A percentile compares a stretch with the other conserved stretches of the same genome.
Evolutionary conservation across 768 basidiomycete genomes (phyloP).

Genomic region (Amanita pallidorosea): DNA sequence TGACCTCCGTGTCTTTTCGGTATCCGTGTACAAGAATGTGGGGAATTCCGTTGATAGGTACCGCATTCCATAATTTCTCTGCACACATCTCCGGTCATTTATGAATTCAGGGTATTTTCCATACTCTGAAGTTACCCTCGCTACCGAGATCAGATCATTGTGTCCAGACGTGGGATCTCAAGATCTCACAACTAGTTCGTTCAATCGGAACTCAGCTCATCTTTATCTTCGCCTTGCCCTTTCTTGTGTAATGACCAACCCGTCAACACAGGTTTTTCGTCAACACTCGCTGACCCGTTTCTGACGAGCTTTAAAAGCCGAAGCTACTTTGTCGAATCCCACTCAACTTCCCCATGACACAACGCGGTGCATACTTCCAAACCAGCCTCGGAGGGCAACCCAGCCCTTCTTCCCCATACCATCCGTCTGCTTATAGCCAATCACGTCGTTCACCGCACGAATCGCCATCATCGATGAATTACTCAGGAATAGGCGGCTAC

Average conservation of each 20-base stretch:
- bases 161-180: conserved; percentile 2
- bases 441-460: conserved; percentile 2
- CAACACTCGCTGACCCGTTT: not conserved
- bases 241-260: not conserved
- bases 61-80: not conserved
- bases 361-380: conserved; percentile 2
- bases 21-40: not conserved
- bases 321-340: not conserved
- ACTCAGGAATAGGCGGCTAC: conserved; percentile 1
- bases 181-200: conserved; percentile 5
- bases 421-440: not conserved
- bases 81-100: not conserved
- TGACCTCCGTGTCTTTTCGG: not conserved
- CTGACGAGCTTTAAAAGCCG: conserved; percentile 2
- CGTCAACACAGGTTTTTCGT: conserved; percentile 4
- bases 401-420: not conserved
- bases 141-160: conserved; percentile 3
- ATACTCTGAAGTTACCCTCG: conserved; percentile 1
- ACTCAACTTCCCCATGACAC: conserved; percentile 2
- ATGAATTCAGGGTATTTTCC: not conserved
- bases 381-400: not conserved
- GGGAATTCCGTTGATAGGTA: not conserved
- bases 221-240: not conserved
- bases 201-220: not conserved
- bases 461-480: not conserved